These are phyloP conservation scores for Asterophora parasitica DNA, from an alignment of 768 basidiomycete species.

Conservation along the genomic window DNA sequence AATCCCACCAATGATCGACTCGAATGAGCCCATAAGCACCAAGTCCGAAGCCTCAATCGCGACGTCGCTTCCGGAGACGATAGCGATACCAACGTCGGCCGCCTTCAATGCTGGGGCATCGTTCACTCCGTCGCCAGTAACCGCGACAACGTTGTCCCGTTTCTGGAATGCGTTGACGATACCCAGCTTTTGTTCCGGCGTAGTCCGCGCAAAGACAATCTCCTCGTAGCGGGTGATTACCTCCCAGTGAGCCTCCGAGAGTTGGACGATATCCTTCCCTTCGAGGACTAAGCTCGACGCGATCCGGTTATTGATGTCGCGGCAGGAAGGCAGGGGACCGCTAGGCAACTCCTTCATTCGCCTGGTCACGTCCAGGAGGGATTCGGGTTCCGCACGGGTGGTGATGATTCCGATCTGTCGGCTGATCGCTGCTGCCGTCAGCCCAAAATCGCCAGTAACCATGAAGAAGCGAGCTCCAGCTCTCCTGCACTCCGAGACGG, in stretches of 20 bases:
- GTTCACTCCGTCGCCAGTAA: conserved; percentile 55
- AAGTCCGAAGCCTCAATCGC: conserved; percentile 48
- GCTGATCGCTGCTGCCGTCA: conserved; percentile 50
- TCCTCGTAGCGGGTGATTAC: conserved; percentile 33
- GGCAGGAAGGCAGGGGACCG: conserved; percentile 4
- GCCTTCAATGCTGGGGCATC: conserved; percentile 48
- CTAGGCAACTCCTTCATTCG: conserved; percentile 7
- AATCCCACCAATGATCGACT: conserved; percentile 53
- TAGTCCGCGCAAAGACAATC: conserved; percentile 51
- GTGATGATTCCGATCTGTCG: conserved; percentile 40
- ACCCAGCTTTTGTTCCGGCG: conserved; percentile 52
- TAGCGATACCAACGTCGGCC: conserved; percentile 52
- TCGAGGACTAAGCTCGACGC: conserved; percentile 36
- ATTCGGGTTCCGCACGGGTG: conserved; percentile 22
- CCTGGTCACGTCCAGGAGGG: conserved; percentile 5
- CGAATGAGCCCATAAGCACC: conserved; percentile 42
- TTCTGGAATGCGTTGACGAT: conserved; percentile 52
- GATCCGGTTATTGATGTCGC: conserved; percentile 27
- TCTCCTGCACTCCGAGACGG: conserved; percentile 40
- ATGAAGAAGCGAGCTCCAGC: conserved; percentile 54
- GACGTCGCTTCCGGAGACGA: conserved; percentile 39
- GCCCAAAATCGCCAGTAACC: conserved; percentile 53
- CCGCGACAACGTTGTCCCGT: conserved; percentile 46
- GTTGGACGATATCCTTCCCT: conserved; percentile 36
- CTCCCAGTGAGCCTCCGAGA: conserved; percentile 37